Evolutionary conservation across 768 basidiomycete species (phyloP).

Genomic region (Lactarius sanguifluus): DNA sequence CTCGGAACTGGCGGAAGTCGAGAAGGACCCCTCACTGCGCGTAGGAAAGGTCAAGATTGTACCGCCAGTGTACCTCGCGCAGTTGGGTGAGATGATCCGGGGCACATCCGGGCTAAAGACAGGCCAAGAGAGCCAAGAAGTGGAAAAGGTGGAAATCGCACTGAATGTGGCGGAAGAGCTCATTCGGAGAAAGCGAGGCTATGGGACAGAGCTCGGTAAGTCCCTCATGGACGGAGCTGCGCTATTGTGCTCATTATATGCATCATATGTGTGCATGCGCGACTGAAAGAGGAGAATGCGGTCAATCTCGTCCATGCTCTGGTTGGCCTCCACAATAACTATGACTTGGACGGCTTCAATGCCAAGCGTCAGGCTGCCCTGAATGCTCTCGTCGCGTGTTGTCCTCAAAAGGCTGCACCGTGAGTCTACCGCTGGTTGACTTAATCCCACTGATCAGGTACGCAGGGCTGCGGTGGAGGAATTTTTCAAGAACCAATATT

Average conservation of each 20-base stretch:
- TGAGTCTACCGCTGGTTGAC: constrained; percentile 44
- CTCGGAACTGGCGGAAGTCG: constrained; percentile 78
- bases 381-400: constrained; percentile 76
- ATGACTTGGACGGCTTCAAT: constrained; percentile 77
- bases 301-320: constrained; percentile 75
- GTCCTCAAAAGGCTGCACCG: constrained; percentile 78
- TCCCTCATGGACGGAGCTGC: constrained; percentile 16
- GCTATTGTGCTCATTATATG: constrained; percentile 4
- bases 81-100: constrained; percentile 77
- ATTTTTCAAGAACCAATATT: constrained; percentile 93
- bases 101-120: constrained; percentile 50
- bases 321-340: constrained; percentile 78
- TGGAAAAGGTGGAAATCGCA: constrained; percentile 78
- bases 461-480: constrained; percentile 81
- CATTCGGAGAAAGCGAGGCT: constrained; percentile 78
- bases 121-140: constrained; percentile 61
- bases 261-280: too few species aligned
- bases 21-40: constrained; percentile 79
- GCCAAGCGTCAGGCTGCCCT: constrained; percentile 72
- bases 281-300: constrained; percentile 80
- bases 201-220: constrained; percentile 87
- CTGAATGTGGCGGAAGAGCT: constrained; percentile 77
- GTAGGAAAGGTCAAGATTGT: constrained; percentile 65
- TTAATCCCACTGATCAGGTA: constrained; percentile 5
- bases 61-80: constrained; percentile 88